These are phyloP conservation scores for Boletus subcaerulescens DNA, from an alignment of 768 basidiomycete species.

Conservation along the genomic window DNA sequence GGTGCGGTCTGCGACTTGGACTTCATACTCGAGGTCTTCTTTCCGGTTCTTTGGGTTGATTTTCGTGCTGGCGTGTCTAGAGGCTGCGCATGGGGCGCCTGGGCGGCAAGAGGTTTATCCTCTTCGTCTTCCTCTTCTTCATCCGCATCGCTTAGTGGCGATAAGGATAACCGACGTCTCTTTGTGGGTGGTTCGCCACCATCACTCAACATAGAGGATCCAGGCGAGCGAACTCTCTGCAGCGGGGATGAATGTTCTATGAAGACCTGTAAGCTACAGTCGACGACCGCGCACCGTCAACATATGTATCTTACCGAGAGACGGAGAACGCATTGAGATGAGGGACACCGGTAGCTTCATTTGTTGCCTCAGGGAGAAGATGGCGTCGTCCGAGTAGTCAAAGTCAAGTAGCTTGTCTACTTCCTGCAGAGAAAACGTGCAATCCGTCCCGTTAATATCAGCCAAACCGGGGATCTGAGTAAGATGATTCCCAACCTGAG, in stretches of 20 bases:
- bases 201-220: slow-evolving; percentile 47
- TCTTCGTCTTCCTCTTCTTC: slow-evolving; percentile 54
- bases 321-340: slow-evolving; percentile 49
- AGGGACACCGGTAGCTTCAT: slow-evolving; percentile 55
- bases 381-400: slow-evolving; percentile 66
- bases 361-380: slow-evolving; percentile 66
- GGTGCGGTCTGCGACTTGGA: slow-evolving; percentile 59
- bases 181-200: slow-evolving; percentile 47
- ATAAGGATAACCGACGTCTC: slow-evolving; percentile 54
- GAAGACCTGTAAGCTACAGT: slow-evolving; percentile 12
- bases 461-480: slow-evolving; percentile 8
- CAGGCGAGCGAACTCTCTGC: slow-evolving; percentile 16
- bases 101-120: slow-evolving; percentile 53
- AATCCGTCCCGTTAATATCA: slow-evolving; percentile 9
- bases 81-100: slow-evolving; percentile 34
- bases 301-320: slow-evolving; percentile 49
- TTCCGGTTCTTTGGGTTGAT: slow-evolving; percentile 45
- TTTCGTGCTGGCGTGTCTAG: slow-evolving; percentile 32
- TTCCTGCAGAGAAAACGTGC: slow-evolving; percentile 49
- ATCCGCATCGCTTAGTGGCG: slow-evolving; percentile 46
- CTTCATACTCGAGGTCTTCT: slow-evolving; percentile 56
- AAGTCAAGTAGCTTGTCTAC: slow-evolving; percentile 77
- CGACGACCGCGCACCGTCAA: not conserved
- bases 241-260: slow-evolving; percentile 23
- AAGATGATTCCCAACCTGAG: slow-evolving; percentile 24